These are phyloP conservation scores for Lycium ferocissimum DNA, from an alignment of 257 asterid genomes.

Conservation along the genomic window DNA sequence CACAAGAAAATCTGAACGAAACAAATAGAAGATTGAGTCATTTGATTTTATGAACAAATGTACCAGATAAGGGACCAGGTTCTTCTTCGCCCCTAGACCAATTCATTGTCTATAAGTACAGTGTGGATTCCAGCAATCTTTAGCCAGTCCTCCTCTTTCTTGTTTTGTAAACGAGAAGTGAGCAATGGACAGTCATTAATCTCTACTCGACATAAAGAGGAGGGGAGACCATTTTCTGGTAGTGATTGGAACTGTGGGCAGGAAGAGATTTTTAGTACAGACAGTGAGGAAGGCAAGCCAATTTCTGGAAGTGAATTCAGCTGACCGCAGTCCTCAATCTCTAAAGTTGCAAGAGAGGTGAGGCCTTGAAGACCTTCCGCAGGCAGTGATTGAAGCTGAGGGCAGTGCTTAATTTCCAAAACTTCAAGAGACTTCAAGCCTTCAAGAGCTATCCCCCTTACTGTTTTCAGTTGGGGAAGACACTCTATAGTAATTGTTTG, in stretches of 20 bases:
- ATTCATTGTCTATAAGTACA: not conserved
- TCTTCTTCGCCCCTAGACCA: not conserved
- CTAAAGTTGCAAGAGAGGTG: constrained; percentile 22
- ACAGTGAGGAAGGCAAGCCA: too few relatives aligned
- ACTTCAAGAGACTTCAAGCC: too few relatives aligned
- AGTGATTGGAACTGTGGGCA: constrained; percentile 16
- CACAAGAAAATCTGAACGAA: too few relatives aligned
- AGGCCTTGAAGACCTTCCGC: constrained; percentile 1
- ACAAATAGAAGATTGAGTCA: too few relatives aligned
- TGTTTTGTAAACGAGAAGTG: not conserved
- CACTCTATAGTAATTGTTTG: not conserved
- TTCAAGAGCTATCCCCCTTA: not conserved
- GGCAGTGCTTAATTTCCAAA: too few relatives aligned
- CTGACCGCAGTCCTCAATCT: too few relatives aligned
- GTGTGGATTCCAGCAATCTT: constrained; percentile 12
- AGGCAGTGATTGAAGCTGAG: too few relatives aligned
- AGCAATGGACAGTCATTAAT: constrained; percentile 1
- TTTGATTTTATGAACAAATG: too few relatives aligned
- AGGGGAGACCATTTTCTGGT: not conserved
- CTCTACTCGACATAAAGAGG: not conserved
- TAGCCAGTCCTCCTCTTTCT: constrained; percentile 27
- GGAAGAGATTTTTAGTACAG: accelerated
- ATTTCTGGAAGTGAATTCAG: too few relatives aligned
- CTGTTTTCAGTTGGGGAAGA: not conserved
- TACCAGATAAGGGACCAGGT: too few relatives aligned